These are phyloP conservation scores for Collariella sp. DNA, from an alignment of 495 filamentous ascomycete species.

Conservation along the genomic window DNA sequence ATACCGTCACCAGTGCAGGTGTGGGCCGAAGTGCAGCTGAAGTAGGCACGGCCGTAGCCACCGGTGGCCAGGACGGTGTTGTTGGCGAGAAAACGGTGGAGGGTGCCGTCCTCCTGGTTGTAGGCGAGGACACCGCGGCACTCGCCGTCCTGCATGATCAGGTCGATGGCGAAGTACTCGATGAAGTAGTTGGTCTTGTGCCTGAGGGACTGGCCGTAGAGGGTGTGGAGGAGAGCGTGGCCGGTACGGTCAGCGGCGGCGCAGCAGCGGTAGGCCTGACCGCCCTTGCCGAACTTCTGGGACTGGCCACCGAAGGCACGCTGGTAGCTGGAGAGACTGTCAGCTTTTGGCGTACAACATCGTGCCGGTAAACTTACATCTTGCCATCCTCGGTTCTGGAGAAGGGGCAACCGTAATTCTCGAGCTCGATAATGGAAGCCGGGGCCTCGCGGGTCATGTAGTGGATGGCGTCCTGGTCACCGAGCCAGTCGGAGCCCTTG, in stretches of 20 bases:
- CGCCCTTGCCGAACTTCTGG: slow-evolving; percentile 88
- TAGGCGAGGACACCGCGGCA: slow-evolving; percentile 94
- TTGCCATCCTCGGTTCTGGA: slow-evolving; percentile 93
- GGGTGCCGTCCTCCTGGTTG: slow-evolving; percentile 96
- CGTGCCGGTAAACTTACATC: slow-evolving; percentile 47
- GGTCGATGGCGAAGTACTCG: slow-evolving; percentile 92
- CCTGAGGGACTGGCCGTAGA: slow-evolving; percentile 93
- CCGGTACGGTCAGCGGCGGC: slow-evolving; percentile 93
- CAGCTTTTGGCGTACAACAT: slow-evolving; percentile 1
- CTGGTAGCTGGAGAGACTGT: slow-evolving; percentile 54
- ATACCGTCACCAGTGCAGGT: slow-evolving; percentile 98
- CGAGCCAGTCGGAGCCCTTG: slow-evolving; percentile 97
- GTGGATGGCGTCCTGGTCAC: slow-evolving; percentile 97
- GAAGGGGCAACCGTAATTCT: slow-evolving; percentile 97
- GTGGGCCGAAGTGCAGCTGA: slow-evolving; percentile 94
- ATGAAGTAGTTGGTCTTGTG: slow-evolving; percentile 99
- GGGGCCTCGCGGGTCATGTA: slow-evolving; percentile 98
- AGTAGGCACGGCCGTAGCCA: slow-evolving; percentile 94
- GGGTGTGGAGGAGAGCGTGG: slow-evolving; percentile 91
- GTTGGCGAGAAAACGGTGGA: slow-evolving; percentile 90
- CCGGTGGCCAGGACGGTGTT: slow-evolving; percentile 95
- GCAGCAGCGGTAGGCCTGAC: slow-evolving; percentile 93
- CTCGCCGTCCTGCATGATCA: slow-evolving; percentile 93
- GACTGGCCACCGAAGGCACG: slow-evolving; percentile 97
- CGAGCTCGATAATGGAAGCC: slow-evolving; percentile 82